These are phyloP conservation scores for Didymella exigua DNA, from an alignment of 2,329 filamentous ascomycete species.

Conservation along the genomic window DNA sequence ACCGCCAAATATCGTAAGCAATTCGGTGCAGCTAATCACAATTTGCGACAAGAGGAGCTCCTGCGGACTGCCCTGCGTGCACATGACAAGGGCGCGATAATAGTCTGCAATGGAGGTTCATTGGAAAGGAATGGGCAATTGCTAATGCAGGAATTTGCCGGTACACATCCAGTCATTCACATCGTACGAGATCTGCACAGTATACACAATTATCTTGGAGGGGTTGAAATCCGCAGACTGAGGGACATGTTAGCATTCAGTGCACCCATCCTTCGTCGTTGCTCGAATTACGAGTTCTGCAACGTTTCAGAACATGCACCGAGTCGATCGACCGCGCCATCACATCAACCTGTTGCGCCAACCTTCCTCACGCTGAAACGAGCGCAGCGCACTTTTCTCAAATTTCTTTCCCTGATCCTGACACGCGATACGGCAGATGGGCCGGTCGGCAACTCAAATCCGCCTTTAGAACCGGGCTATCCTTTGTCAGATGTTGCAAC, in stretches of 20 bases:
- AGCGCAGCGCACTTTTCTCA: conserved; percentile 71
- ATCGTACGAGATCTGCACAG: conserved; percentile 68
- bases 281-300: conserved; percentile 77
- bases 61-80: conserved; percentile 64
- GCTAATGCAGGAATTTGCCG: conserved; percentile 66
- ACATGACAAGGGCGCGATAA: conserved; percentile 67
- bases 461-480: conserved; percentile 67
- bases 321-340: conserved; percentile 20
- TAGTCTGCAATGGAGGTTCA: conserved; percentile 73
- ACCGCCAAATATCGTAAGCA: conserved; percentile 67
- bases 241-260: conserved; percentile 64
- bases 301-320: conserved; percentile 66
- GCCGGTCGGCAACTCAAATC: conserved; percentile 42
- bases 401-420: conserved; percentile 68
- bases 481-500: conserved; percentile 67
- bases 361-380: conserved; percentile 71
- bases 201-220: conserved; percentile 65
- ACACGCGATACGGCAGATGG: conserved; percentile 53
- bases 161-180: conserved; percentile 72
- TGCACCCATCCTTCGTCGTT: conserved; percentile 65
- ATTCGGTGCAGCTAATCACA: conserved; percentile 67
- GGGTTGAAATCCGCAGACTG: conserved; percentile 61
- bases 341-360: conserved; percentile 49
- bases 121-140: conserved; percentile 68
- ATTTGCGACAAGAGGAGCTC: conserved; percentile 66